Evolutionary conservation across 2,329 filamentous ascomycete genomes (phyloP), one percentile per base, ranked within the genome.

Genomic region (Xylariaceae sp.): DNA sequence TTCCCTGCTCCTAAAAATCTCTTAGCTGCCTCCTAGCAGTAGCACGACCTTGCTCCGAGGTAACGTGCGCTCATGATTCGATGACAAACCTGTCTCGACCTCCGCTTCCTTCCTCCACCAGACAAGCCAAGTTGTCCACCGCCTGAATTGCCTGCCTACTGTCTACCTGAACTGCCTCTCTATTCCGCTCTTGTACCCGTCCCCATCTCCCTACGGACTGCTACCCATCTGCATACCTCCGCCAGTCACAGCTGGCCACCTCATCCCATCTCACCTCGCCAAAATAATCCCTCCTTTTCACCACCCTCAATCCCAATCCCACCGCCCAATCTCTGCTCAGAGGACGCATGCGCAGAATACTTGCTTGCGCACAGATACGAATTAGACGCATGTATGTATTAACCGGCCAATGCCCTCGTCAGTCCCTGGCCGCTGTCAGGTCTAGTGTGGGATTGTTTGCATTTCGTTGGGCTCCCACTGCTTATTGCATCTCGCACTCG

Each of bases 401-500:
- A 11, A 1, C 53, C 44, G 6, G 57, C 58, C 53, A 17, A 55
- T 45, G 53, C 48, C 53, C 10, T 17, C 42, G 6, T 57, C 17
- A 15, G 37, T 13, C 50, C 30, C 44, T 34, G 9, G 8, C 51
- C 42, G 13, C 23, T 18, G 35, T 51, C 47, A 51, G 18, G 15
- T 51, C 34, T 18, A 11, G 50, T 44, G 42, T 48, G 39, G 44
- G 51, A 51, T 50, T 47, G 50, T 60, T 59, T 65, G 61, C 59
- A 61, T 57, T 42, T 57, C n/a, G 61, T 61, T 60, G 52, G 63
- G 56, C 58, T 57, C 51, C 59, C 35, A 49, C 53, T 57, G 55
- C 61, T 61, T 56, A 55, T 58, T 58, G 58, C 59, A 63, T 64
- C 42, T 51, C 59, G 55, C 59, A 56, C 59, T 60, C 48, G 61